Evolutionary conservation across 176 grass and related monocot species (phyloP).

Genomic region (Carex littledalei): DNA sequence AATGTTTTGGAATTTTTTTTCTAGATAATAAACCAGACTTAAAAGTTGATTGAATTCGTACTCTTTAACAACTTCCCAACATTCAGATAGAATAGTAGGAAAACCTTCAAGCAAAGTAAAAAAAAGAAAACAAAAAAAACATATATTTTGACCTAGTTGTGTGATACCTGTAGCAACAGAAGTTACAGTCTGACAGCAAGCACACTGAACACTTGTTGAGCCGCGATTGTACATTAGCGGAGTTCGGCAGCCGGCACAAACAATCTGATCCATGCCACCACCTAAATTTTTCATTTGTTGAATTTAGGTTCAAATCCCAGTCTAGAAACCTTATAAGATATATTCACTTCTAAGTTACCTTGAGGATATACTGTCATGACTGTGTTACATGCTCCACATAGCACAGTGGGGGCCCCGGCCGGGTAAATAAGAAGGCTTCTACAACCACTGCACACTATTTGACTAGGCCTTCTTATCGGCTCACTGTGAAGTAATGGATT

Average conservation of each 20-base stretch:
- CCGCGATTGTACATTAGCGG: conserved; percentile 68
- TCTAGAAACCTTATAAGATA: conserved; percentile 8
- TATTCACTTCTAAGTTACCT: conserved; percentile 34
- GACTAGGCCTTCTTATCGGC: conserved; percentile 59
- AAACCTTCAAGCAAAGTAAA: neutral
- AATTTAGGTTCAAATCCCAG: conserved; percentile 21
- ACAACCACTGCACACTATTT: conserved; percentile 82
- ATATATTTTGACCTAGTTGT: neutral
- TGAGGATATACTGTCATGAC: conserved; percentile 37
- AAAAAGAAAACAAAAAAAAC: neutral
- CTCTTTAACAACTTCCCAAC: neutral
- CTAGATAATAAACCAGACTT: conserved; percentile 9
- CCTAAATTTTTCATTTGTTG: conserved; percentile 35
- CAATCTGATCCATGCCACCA: conserved; percentile 64
- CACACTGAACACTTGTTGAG: conserved; percentile 67
- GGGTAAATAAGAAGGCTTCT: conserved; percentile 65
- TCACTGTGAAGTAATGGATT: conserved; percentile 7
- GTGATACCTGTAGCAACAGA: conserved; percentile 57
- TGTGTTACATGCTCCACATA: conserved; percentile 50
- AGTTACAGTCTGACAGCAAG: conserved; percentile 81
- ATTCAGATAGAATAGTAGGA: neutral
- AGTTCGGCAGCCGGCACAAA: conserved; percentile 64
- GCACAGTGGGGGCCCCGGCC: conserved; percentile 54
- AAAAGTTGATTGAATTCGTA: neutral
- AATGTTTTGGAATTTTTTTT: conserved; percentile 5